Conservation (phyloP, 148 eudicot genomes). For the Cornus kousa region DNA sequence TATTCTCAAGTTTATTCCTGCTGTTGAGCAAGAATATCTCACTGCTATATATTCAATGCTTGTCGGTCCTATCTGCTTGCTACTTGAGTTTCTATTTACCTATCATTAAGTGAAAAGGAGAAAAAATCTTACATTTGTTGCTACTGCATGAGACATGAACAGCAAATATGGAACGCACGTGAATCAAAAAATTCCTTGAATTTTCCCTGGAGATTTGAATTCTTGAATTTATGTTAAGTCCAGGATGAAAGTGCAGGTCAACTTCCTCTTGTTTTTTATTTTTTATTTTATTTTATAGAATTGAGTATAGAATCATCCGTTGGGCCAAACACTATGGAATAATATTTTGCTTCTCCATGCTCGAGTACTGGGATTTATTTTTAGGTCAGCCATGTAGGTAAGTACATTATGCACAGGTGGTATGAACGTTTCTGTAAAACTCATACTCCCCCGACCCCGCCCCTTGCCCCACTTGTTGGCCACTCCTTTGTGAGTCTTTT, state of each 20-base stretch:
- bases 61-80: too few relatives aligned
- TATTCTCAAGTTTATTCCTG: too few relatives aligned
- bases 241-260: conserved; percentile 97
- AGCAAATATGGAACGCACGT: background rate
- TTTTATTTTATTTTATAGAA: too few relatives aligned
- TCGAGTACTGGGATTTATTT: background rate
- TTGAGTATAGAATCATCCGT: too few relatives aligned
- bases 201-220: background rate
- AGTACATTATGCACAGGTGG: background rate
- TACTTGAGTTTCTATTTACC: too few relatives aligned
- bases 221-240: conserved; percentile 58
- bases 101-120: too few relatives aligned
- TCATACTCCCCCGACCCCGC: background rate
- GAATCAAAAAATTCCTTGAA: background rate
- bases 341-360: background rate
- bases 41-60: too few relatives aligned
- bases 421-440: background rate
- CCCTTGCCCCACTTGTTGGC: background rate
- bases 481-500: background rate
- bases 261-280: background rate
- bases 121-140: background rate
- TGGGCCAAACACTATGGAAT: background rate
- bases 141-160: background rate
- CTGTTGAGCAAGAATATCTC: background rate
- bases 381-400: too few relatives aligned